These are phyloP conservation scores for Chrysosporium keratinophilum DNA, from an alignment of 2,329 filamentous ascomycete genomes.

Conservation along the genomic window DNA sequence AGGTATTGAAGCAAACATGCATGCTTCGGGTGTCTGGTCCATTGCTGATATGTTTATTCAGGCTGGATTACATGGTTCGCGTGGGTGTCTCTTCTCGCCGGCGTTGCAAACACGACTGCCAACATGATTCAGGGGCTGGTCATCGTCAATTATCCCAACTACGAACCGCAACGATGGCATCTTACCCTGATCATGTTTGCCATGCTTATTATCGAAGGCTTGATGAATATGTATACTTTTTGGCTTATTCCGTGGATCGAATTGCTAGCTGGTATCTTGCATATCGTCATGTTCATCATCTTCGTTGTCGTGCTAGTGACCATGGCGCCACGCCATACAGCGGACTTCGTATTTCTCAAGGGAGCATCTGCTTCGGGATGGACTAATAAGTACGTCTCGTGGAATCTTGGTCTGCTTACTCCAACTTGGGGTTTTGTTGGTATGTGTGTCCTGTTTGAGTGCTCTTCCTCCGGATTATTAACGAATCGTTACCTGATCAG, in stretches of 20 bases:
- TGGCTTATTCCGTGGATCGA: slow-evolving; percentile 35
- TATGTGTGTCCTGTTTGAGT: slow-evolving; percentile 13
- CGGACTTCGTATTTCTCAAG: slow-evolving; percentile 27
- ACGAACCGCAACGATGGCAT: slow-evolving; percentile 30
- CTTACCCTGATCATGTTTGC: slow-evolving; percentile 32
- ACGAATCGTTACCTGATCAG: slow-evolving; percentile 19
- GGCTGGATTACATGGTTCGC: slow-evolving; percentile 37
- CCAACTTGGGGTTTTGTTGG: slow-evolving; percentile 27
- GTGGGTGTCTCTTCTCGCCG: slow-evolving; percentile 30
- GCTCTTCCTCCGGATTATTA: not conserved
- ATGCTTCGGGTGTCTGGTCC: not conserved
- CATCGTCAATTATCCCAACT: slow-evolving; percentile 26
- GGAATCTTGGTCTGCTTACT: slow-evolving; percentile 31
- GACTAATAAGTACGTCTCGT: slow-evolving; percentile 27
- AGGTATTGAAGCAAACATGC: slow-evolving; percentile 13
- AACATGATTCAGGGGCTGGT: slow-evolving; percentile 30
- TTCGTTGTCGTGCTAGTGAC: slow-evolving; percentile 28
- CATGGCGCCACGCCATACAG: slow-evolving; percentile 25
- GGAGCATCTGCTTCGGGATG: slow-evolving; percentile 25
- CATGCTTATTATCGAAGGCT: slow-evolving; percentile 24
- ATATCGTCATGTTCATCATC: slow-evolving; percentile 30
- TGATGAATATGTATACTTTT: slow-evolving; percentile 29
- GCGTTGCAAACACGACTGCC: slow-evolving; percentile 28
- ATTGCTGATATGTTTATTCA: slow-evolving; percentile 17
- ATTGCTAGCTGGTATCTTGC: slow-evolving; percentile 27